These are phyloP conservation scores for Ganoderma resinaceum DNA, from an alignment of 1,284 basidiomycete species.

Conservation along the genomic window DNA sequence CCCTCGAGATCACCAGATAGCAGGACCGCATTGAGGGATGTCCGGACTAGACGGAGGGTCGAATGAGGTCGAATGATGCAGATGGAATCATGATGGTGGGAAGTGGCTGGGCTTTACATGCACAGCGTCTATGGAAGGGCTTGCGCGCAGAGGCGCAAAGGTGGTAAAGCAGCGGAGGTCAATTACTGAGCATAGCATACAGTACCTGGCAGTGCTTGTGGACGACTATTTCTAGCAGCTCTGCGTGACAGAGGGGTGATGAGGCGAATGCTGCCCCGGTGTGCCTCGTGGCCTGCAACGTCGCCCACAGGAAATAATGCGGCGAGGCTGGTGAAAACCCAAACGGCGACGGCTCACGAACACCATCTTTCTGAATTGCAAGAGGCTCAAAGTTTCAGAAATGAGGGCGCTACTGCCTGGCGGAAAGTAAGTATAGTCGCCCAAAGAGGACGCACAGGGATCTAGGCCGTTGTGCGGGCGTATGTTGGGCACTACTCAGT, in stretches of 20 bases:
- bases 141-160: too few relatives aligned
- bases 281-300: neutral
- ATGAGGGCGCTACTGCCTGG: too few relatives aligned
- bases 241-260: neutral
- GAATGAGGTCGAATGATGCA: neutral
- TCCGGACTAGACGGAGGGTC: neutral
- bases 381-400: too few relatives aligned
- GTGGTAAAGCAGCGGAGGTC: neutral
- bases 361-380: too few relatives aligned
- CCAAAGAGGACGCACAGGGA: neutral
- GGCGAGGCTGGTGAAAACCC: too few relatives aligned
- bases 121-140: neutral
- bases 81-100: conserved; percentile 1
- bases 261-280: neutral
- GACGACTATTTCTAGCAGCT: too few relatives aligned
- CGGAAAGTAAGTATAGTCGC: too few relatives aligned
- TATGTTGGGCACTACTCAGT: neutral
- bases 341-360: too few relatives aligned
- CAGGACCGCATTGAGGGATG: neutral
- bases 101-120: neutral
- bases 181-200: neutral
- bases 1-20: neutral
- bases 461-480: neutral
- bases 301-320: neutral
- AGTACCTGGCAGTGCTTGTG: too few relatives aligned